Percentiles rank a stretch among this genome's conserved stretches.
Evolutionary conservation across 192 early-diverging fungal genomes (phyloP).

Genomic region (Chytriomyces sp.): DNA sequence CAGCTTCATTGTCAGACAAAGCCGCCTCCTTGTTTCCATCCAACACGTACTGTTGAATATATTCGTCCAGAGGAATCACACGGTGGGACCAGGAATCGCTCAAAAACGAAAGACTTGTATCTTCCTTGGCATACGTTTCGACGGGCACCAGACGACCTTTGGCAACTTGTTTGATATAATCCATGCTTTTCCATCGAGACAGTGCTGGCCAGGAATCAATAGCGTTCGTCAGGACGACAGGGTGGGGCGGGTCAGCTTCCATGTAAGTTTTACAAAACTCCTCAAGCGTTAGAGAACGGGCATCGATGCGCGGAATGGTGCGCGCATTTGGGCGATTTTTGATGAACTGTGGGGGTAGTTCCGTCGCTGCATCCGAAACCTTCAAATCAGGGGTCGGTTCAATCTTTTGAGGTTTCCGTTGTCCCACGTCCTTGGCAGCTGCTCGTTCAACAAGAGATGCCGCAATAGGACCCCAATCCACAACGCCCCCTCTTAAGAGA

Average conservation of each 20-base stretch:
- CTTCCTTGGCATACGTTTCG: slow-evolving; percentile 75
- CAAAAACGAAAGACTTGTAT: slow-evolving; percentile 60
- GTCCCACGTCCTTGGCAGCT: background rate
- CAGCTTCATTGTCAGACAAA: slow-evolving; percentile 26
- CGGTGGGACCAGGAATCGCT: slow-evolving; percentile 70
- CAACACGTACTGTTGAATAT: slow-evolving; percentile 56
- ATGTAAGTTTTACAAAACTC: slow-evolving; percentile 30
- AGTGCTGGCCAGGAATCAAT: slow-evolving; percentile 75
- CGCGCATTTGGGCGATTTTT: background rate
- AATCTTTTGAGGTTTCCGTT: background rate
- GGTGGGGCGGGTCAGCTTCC: slow-evolving; percentile 22
- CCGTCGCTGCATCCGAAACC: background rate
- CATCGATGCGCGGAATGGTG: slow-evolving; percentile 32
- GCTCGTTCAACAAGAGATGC: slow-evolving; percentile 15
- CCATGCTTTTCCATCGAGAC: slow-evolving; percentile 33
- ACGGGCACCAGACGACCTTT: slow-evolving; percentile 73
- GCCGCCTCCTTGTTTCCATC: background rate
- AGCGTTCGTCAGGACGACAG: slow-evolving; percentile 55
- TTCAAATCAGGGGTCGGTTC: background rate
- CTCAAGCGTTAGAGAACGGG: slow-evolving; percentile 19
- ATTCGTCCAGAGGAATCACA: slow-evolving; percentile 74
- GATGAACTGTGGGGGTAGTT: slow-evolving; percentile 5
- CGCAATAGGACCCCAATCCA: slow-evolving; percentile 27
- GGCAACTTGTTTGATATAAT: slow-evolving; percentile 2
- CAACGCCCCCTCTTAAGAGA: slow-evolving; percentile 17